Base-by-base conservation (phyloP, 345 rosid genomes). In the Heritiera littoralis region DNA sequence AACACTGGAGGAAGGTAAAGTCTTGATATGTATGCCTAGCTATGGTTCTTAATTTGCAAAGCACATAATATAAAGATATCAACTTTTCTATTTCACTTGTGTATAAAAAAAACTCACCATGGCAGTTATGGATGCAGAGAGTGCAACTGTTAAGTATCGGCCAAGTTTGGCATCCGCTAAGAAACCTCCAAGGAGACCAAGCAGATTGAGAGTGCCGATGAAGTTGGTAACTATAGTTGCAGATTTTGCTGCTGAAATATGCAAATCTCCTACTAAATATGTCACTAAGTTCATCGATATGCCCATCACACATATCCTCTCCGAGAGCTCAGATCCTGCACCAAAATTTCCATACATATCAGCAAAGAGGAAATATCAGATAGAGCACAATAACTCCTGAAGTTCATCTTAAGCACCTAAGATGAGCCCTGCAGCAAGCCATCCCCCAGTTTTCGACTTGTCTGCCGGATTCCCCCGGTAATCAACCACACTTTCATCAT, bases 341-440 rank as follows among this genome's bases (percentile, higher is more conserved):
- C 51, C 55, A 61, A 46, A 65, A 41, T 6, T 15, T 46, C 38
- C 74, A 18, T 72, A 32, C 15, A 20, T 63, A 48, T 40, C 52
- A 77, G 35, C 12, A 12, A 10, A 48, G 56, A 54, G 48, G 15
- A 32, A 77, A 75, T 68, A 56, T 23, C 45, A 20, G 40, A 13
- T 30, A 41, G 55, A n/a, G 23, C 35, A 38, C 35, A 18, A 10
- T 17, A 72, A 54, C 32, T 55, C 10, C 46, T 81, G 46, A 32
- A 79, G 80, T 52, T 54, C 46, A 56, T 51, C 1, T 60, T 1
- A 9, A 79, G 51, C 69, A 95, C 98, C 98, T 83, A 95, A 79
- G 79, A 93, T 95, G 66, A 95, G 87, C 65, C 95, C 98, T n/a
- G 98, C 95, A 32, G 89, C 94, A 15, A 93, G 84, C 98, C 98